Percentiles rank a stretch among this genome's conserved stretches.
Conservation (phyloP, 2,329 filamentous ascomycete species). For the Rutstroemia sp. region DNA sequence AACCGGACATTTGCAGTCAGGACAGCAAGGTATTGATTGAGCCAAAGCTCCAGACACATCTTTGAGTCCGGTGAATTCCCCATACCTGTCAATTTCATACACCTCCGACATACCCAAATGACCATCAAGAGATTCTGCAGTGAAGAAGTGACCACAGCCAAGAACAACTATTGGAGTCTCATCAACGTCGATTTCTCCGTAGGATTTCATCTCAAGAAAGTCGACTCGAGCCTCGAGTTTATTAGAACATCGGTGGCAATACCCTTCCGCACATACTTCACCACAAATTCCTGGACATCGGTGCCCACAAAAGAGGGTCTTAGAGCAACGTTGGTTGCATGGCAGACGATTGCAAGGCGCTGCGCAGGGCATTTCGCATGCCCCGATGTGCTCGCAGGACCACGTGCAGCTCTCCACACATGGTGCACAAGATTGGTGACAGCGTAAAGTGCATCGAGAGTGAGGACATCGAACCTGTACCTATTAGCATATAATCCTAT, state of each 20-base stretch:
- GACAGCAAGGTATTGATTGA: conserved; percentile 27
- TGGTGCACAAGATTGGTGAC: too few relatives aligned
- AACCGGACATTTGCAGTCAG: conserved; percentile 29
- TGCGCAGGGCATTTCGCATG: too few relatives aligned
- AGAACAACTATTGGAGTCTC: conserved; percentile 55
- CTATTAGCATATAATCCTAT: too few relatives aligned
- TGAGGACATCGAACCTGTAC: too few relatives aligned
- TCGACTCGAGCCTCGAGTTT: conserved; percentile 45
- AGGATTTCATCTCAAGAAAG: conserved; percentile 45
- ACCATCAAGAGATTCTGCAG: conserved; percentile 51
- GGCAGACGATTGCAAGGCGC: too few relatives aligned
- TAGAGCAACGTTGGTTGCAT: too few relatives aligned
- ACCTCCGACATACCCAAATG: conserved; percentile 41
- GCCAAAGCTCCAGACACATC: conserved; percentile 25
- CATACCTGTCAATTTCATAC: conserved; percentile 26
- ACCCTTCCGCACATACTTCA: conserved; percentile 48
- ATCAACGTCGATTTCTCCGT: conserved; percentile 49
- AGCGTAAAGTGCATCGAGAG: too few relatives aligned
- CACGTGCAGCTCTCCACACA: too few relatives aligned
- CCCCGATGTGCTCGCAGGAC: too few relatives aligned
- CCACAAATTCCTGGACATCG: conserved; percentile 60
- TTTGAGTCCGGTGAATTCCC: conserved; percentile 21
- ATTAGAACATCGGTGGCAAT: conserved; percentile 49
- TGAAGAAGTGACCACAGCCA: conserved; percentile 56
- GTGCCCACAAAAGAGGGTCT: conserved; percentile 60